Conservation (phyloP, 352 stramenopile genomes). For the Pythium coloratum region DNA sequence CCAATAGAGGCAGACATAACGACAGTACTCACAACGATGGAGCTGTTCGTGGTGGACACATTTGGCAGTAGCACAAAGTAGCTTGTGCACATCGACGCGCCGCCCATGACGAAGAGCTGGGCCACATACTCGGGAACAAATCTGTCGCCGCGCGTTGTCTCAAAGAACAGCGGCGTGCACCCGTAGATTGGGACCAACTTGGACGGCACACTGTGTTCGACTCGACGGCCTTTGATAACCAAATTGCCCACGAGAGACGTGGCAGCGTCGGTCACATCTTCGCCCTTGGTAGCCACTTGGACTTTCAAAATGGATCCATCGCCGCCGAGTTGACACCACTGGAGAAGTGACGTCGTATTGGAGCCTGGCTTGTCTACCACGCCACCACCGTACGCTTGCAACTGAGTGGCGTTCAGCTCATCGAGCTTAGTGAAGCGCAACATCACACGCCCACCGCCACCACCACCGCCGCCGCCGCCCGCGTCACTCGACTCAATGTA, state of each 20-base stretch:
- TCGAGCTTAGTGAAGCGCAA: slow-evolving; percentile 23
- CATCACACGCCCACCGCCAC: slow-evolving; percentile 30
- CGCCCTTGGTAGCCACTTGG: slow-evolving; percentile 1
- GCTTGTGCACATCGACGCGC: slow-evolving; percentile 56
- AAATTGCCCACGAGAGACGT: slow-evolving; percentile 34
- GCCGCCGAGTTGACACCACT: slow-evolving; percentile 79
- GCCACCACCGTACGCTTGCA: slow-evolving; percentile 31
- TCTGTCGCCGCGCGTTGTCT: slow-evolving; percentile 39
- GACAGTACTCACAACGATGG: slow-evolving; percentile 22
- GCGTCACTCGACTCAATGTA: slow-evolving; percentile 12
- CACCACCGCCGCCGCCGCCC: slow-evolving; percentile 27
- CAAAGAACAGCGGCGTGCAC: slow-evolving; percentile 71
- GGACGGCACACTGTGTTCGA: slow-evolving; percentile 48
- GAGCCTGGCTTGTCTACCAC: background rate
- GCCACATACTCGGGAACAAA: slow-evolving; percentile 62
- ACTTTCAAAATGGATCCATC: slow-evolving; percentile 74
- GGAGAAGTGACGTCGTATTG: slow-evolving; percentile 28
- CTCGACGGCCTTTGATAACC: slow-evolving; percentile 55
- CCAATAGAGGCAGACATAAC: background rate
- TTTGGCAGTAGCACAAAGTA: slow-evolving; percentile 43
- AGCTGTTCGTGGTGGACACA: slow-evolving; percentile 27
- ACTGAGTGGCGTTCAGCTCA: slow-evolving; percentile 17
- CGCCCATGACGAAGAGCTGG: slow-evolving; percentile 69
- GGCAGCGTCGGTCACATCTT: background rate
- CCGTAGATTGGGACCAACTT: slow-evolving; percentile 75